Conservation (phyloP, 495 filamentous ascomycete genomes). For the Neurospora intermedia region DNA sequence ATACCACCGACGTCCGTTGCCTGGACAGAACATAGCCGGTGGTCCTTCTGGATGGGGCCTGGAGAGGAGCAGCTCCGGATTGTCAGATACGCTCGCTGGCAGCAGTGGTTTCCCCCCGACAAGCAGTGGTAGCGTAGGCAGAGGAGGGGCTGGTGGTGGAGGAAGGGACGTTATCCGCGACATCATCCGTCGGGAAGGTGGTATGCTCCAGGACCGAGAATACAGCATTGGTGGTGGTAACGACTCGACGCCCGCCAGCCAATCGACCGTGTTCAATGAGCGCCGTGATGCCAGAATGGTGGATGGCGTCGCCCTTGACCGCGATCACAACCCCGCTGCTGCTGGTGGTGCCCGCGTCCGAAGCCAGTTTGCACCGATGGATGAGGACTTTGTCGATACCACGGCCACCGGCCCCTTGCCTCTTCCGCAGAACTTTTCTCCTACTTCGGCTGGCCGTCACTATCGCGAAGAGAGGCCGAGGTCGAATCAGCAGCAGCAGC, state of each 20-base stretch:
- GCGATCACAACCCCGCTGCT: background rate
- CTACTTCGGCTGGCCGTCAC: constrained; percentile 16
- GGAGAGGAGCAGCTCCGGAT: constrained; percentile 33
- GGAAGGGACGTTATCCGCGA: background rate
- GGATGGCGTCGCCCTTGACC: constrained; percentile 34
- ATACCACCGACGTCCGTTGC: constrained; percentile 39
- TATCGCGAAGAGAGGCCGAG: constrained; percentile 26
- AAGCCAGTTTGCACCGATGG: constrained; percentile 10
- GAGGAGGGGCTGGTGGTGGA: background rate
- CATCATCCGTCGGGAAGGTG: background rate
- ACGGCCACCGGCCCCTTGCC: constrained; percentile 31
- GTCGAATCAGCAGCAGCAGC: constrained; percentile 13
- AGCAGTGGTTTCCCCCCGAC: background rate
- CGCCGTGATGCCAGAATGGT: constrained; percentile 33
- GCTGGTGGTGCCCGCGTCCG: constrained; percentile 7
- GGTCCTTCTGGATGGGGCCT: constrained; percentile 16
- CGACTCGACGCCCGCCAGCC: constrained; percentile 28
- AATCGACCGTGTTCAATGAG: constrained; percentile 25
- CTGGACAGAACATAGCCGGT: background rate
- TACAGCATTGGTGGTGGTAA: constrained; percentile 10
- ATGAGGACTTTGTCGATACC: constrained; percentile 35
- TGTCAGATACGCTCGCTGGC: constrained; percentile 22
- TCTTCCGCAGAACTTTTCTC: constrained; percentile 10
- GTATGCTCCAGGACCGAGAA: constrained; percentile 3
- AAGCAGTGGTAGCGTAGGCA: background rate